Evolutionary conservation across 2,329 filamentous ascomycete genomes (phyloP).

Genomic region (Penicillium sp.): DNA sequence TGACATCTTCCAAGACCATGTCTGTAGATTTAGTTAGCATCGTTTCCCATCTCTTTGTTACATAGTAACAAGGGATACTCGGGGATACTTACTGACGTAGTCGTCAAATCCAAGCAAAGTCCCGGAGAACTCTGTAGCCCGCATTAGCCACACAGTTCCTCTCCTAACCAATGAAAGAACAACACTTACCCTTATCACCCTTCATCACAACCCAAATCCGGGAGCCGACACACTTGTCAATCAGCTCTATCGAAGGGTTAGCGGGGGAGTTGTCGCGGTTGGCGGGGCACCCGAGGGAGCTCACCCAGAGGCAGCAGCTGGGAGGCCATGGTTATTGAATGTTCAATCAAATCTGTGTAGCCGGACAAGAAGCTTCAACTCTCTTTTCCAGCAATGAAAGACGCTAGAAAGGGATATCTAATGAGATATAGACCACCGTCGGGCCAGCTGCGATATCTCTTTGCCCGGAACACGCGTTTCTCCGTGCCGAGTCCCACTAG

Average conservation of each 20-base stretch:
- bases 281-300: constrained; percentile 21
- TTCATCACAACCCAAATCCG: constrained; percentile 99
- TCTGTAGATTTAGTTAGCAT: constrained; percentile 58
- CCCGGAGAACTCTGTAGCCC: constrained; percentile 80
- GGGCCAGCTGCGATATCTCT: constrained; percentile 15
- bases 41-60: constrained; percentile 13
- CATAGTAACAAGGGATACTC: constrained; percentile 53
- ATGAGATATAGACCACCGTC: not conserved
- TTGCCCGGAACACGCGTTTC: constrained; percentile 17
- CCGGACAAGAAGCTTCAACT: not conserved
- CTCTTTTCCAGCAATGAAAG: not conserved
- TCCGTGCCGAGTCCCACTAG: constrained; percentile 11
- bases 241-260: constrained; percentile 71
- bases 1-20: constrained; percentile 97
- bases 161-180: not conserved
- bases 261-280: constrained; percentile 15
- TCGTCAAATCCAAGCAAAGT: constrained; percentile 96
- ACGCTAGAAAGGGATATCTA: constrained; percentile 10
- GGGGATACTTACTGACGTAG: constrained; percentile 87
- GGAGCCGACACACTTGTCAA: constrained; percentile 98
- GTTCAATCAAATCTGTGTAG: not conserved
- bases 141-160: constrained; percentile 15
- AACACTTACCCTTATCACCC: constrained; percentile 81
- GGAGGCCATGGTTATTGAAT: constrained; percentile 63
- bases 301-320: constrained; percentile 74